Evolutionary conservation across 1,284 basidiomycete species (phyloP).

Genomic region (Anthracocystis setariae): DNA sequence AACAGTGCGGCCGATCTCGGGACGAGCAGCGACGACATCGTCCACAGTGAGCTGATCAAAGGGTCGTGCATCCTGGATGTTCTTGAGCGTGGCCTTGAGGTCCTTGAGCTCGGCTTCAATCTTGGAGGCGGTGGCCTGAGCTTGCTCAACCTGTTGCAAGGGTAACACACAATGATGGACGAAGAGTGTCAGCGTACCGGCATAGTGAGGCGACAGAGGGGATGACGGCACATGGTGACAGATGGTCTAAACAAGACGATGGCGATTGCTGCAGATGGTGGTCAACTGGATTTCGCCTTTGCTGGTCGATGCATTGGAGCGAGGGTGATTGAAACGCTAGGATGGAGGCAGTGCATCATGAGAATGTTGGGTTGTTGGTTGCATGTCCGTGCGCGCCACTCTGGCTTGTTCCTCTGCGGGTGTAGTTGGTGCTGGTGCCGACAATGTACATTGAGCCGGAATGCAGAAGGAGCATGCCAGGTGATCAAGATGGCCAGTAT

Average conservation of each 20-base stretch:
- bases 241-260: not conserved
- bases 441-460: no score
- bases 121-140: constrained; percentile 88
- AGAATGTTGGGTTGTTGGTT: not conserved
- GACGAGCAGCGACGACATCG: constrained; percentile 91
- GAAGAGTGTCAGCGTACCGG: constrained; percentile 19
- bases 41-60: constrained; percentile 95
- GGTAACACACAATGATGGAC: not conserved
- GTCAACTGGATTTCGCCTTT: not conserved
- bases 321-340: not conserved
- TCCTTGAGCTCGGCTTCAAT: constrained; percentile 92
- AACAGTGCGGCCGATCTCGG: constrained; percentile 88
- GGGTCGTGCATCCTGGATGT: constrained; percentile 96
- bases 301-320: not conserved
- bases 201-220: not conserved
- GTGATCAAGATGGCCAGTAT: no score
- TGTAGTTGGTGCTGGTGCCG: no score
- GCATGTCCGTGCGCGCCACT: constrained; percentile 2
- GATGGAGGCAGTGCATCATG: not conserved
- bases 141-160: constrained; percentile 80
- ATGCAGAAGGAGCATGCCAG: no score
- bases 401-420: not conserved
- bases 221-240: not conserved
- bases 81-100: constrained; percentile 90
- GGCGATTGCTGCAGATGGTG: not conserved